Percentiles rank a stretch among this genome's conserved stretches.
Evolutionary conservation across 805 yeast species (phyloP).

Genomic region (Cyberlindnera sargentensis): DNA sequence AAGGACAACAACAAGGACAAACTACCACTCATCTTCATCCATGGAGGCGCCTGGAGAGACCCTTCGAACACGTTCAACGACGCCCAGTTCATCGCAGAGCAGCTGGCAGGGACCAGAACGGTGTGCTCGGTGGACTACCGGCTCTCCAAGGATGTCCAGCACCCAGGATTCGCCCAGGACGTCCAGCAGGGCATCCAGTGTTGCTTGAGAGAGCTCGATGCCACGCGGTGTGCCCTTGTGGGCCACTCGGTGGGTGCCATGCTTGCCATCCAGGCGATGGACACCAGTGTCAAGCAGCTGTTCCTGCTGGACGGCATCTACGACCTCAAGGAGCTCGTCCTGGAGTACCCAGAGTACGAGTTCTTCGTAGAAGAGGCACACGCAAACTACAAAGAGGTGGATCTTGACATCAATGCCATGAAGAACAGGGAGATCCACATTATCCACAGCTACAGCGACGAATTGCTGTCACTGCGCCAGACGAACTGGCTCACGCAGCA

Average conservation of each 20-base stretch:
- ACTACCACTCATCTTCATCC: conserved; percentile 49
- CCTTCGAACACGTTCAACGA: conserved; percentile 53
- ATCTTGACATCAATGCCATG: conserved; percentile 1
- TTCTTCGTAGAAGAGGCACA: conserved; percentile 58
- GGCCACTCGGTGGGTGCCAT: conserved; percentile 88
- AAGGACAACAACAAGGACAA: neutral
- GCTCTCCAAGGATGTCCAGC: conserved; percentile 51
- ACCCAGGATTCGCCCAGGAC: conserved; percentile 59
- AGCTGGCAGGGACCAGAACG: conserved; percentile 14
- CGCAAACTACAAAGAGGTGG: conserved; percentile 20
- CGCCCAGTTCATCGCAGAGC: conserved; percentile 29
- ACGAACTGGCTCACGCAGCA: conserved; percentile 32
- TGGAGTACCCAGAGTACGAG: conserved; percentile 55
- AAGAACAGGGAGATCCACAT: conserved; percentile 26
- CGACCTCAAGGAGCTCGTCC: conserved; percentile 40
- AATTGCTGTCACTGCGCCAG: conserved; percentile 50
- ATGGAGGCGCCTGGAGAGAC: conserved; percentile 91
- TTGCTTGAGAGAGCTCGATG: conserved; percentile 5
- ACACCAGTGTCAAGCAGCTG: conserved; percentile 15
- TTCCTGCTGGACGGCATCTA: conserved; percentile 67
- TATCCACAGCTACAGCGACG: conserved; percentile 62
- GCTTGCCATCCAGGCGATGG: conserved; percentile 12
- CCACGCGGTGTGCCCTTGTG: conserved; percentile 27
- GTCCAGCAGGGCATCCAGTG: conserved; percentile 32
- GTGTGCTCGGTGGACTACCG: conserved; percentile 50